These are phyloP conservation scores for Pythium rishiriense DNA, from an alignment of 352 stramenopile genomes.

Conservation along the genomic window DNA sequence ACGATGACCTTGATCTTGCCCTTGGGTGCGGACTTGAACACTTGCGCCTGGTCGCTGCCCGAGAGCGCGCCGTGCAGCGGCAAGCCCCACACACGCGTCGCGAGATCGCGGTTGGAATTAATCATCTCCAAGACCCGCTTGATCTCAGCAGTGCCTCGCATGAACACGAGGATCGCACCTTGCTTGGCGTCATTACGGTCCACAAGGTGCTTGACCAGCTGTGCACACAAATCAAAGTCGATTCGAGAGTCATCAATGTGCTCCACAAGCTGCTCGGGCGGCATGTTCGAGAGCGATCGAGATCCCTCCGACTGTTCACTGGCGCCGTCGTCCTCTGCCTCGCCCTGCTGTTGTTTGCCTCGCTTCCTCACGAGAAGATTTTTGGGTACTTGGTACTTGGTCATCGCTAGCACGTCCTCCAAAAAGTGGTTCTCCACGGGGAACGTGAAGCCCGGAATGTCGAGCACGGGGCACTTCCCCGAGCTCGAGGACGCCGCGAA, in stretches of 20 bases:
- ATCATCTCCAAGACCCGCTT: constrained; percentile 79
- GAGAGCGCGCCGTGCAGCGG: constrained; percentile 80
- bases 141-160: constrained; percentile 83
- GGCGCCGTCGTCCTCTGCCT: constrained; percentile 27
- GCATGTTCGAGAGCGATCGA: constrained; percentile 31
- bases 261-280: constrained; percentile 51
- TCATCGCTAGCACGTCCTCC: constrained; percentile 70
- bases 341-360: constrained; percentile 5
- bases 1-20: constrained; percentile 85
- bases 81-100: constrained; percentile 56
- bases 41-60: constrained; percentile 65
- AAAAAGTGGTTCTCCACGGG: constrained; percentile 79
- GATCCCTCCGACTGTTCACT: constrained; percentile 34
- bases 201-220: constrained; percentile 82
- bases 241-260: constrained; percentile 90
- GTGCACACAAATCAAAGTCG: constrained; percentile 93
- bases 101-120: constrained; percentile 28
- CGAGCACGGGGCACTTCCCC: constrained; percentile 57
- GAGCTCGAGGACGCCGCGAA: constrained; percentile 33
- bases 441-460: constrained; percentile 87
- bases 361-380: constrained; percentile 58
- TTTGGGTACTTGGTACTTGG: constrained; percentile 61
- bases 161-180: constrained; percentile 82
- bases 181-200: constrained; percentile 21
- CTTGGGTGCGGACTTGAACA: constrained; percentile 63